phyloP scores from a whole-genome alignment of 176 grass and related monocot genomes.

The Aegilops longissima region DNA sequence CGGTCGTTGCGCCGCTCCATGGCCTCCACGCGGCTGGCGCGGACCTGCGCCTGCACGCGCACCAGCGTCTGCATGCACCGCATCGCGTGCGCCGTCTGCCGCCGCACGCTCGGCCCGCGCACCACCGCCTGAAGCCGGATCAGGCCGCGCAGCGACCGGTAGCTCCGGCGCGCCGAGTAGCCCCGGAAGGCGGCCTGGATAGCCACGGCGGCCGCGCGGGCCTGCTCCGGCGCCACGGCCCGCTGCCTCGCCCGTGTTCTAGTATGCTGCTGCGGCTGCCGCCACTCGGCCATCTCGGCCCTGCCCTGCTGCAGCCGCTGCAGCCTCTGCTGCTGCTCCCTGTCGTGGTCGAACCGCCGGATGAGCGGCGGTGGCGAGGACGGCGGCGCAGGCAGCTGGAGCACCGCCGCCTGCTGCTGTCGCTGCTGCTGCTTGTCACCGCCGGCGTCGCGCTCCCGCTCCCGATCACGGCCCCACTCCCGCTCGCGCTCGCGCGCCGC shows the following conservation, averaged over 20 bases:
- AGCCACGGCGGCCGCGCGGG: conserved; percentile 51
- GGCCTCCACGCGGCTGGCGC: conserved; percentile 70
- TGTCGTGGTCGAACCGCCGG: conserved; percentile 48
- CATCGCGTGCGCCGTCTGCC: conserved; percentile 83
- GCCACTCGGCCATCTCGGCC: conserved; percentile 48
- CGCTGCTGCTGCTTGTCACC: conserved; percentile 12
- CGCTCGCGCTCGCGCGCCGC: conserved; percentile 18
- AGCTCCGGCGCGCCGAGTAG: conserved; percentile 72
- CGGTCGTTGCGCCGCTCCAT: conserved; percentile 67
- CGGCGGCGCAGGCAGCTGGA: conserved; percentile 41
- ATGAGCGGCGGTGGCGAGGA: conserved; percentile 57
- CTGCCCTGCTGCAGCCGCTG: conserved; percentile 39
- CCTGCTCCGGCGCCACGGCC: conserved; percentile 37
- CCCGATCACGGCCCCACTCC: conserved; percentile 1
- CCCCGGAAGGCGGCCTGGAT: conserved; percentile 87
- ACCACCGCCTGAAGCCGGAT: conserved; percentile 83
- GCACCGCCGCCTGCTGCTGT: conserved; percentile 9
- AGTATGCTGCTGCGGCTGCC: conserved; percentile 27
- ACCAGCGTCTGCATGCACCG: conserved; percentile 86
- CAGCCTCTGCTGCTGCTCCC: conserved; percentile 50
- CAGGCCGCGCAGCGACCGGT: conserved; percentile 67
- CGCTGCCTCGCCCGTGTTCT: conserved; percentile 32
- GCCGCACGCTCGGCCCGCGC: conserved; percentile 62
- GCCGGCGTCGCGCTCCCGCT: neutral
- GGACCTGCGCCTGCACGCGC: conserved; percentile 78